phyloP scores from a whole-genome alignment of 495 filamentous ascomycete species.

The Neurospora sp. region DNA sequence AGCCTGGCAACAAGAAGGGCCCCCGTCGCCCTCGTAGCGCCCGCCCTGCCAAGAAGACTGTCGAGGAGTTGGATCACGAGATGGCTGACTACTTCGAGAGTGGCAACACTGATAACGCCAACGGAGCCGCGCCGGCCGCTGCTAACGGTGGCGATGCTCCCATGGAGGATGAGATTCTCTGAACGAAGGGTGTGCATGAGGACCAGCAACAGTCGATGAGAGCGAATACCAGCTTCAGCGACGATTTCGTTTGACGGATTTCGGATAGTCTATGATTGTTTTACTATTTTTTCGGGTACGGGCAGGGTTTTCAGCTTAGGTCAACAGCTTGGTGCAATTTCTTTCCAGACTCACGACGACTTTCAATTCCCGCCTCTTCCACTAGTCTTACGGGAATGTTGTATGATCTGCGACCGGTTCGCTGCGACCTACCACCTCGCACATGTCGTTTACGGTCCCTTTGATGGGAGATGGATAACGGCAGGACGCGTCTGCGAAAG shows the following conservation, averaged over 20 bases:
- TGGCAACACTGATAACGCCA: constrained; percentile 24
- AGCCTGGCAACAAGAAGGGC: constrained; percentile 41
- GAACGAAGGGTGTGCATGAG: constrained; percentile 2
- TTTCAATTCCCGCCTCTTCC: neutral
- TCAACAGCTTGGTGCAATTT: neutral
- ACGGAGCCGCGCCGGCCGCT: constrained; percentile 31
- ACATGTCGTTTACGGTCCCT: neutral
- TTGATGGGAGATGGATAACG: neutral
- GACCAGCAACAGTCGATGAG: neutral
- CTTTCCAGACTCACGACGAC: neutral
- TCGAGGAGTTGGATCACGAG: constrained; percentile 85
- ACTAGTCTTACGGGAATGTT: neutral
- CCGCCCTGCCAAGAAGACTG: constrained; percentile 78
- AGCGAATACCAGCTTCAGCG: neutral
- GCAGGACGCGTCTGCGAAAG: neutral
- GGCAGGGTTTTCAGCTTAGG: neutral
- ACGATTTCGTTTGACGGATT: neutral
- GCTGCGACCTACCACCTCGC: neutral
- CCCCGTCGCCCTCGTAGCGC: constrained; percentile 38
- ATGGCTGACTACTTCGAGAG: constrained; percentile 81
- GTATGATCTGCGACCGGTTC: neutral
- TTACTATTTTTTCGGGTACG: neutral
- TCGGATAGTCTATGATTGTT: neutral
- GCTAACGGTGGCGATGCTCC: constrained; percentile 32
- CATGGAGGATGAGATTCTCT: constrained; percentile 42